These are phyloP conservation scores for Cladobotryum mycophilum DNA, from an alignment of 2,329 filamentous ascomycete genomes.

Conservation along the genomic window DNA sequence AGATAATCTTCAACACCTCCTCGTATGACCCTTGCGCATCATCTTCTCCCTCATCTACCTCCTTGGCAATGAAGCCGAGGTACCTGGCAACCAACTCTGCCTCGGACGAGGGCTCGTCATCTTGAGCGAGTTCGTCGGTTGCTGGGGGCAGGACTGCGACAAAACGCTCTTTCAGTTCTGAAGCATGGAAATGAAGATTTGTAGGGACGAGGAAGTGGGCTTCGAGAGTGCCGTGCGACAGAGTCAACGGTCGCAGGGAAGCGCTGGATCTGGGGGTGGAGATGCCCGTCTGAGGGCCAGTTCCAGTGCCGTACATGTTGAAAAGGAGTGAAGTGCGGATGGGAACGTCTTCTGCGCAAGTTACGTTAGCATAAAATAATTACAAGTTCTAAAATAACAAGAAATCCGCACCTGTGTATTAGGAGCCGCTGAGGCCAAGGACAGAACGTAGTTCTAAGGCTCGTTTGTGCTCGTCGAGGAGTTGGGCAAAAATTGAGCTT, in stretches of 20 bases:
- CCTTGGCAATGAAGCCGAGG: constrained; percentile 79
- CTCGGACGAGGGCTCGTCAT: constrained; percentile 97
- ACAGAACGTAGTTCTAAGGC: constrained; percentile 2
- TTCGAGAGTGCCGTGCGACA: constrained; percentile 91
- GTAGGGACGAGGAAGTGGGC: constrained; percentile 94
- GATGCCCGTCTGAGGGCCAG: constrained; percentile 88
- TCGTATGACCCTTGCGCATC: constrained; percentile 81
- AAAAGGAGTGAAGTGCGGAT: constrained; percentile 21
- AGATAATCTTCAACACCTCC: constrained; percentile 83
- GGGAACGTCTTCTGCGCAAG: not conserved
- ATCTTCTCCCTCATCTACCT: constrained; percentile 91
- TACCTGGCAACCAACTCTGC: constrained; percentile 90
- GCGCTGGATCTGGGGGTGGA: constrained; percentile 92
- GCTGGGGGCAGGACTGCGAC: constrained; percentile 76
- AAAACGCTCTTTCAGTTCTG: constrained; percentile 89
- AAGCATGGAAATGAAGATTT: constrained; percentile 90
- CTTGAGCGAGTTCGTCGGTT: constrained; percentile 94
- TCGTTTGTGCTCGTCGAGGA: not conserved
- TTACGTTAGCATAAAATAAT: too few relatives aligned
- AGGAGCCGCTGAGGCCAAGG: constrained; percentile 3
- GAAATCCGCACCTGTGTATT: not conserved
- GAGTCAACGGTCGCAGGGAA: constrained; percentile 83
- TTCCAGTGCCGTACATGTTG: constrained; percentile 80
- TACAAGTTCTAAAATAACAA: not conserved
- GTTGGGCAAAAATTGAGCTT: not conserved